Percentiles rank a stretch among this genome's conserved stretches.
Evolutionary conservation across 257 asterid genomes (phyloP).

Genomic region (Forsythia viridissima): DNA sequence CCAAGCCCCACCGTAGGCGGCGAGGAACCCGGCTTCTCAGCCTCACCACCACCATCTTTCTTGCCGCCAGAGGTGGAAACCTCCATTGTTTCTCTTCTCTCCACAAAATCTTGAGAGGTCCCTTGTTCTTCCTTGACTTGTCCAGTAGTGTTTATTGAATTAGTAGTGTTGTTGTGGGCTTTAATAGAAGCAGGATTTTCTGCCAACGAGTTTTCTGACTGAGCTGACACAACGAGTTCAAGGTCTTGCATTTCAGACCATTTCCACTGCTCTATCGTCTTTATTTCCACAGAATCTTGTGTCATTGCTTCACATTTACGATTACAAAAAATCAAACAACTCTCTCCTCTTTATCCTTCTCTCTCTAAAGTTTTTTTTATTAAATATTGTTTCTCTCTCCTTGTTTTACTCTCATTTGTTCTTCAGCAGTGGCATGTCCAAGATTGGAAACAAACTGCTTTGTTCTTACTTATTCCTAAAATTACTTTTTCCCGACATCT

Average conservation of each 20-base stretch:
- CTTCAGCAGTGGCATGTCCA: neutral
- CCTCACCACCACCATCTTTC: slow-evolving; percentile 37
- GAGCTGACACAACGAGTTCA: slow-evolving; percentile 66
- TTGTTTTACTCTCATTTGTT: slow-evolving; percentile 19
- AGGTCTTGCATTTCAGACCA: slow-evolving; percentile 85
- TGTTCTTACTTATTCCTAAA: neutral
- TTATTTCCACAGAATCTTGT: slow-evolving; percentile 59
- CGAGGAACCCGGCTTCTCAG: slow-evolving; percentile 52
- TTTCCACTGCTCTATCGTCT: slow-evolving; percentile 71
- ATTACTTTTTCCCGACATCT: neutral
- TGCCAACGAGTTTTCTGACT: slow-evolving; percentile 29
- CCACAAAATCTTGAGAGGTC: slow-evolving; percentile 6
- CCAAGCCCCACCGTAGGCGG: slow-evolving; percentile 52
- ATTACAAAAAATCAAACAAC: slow-evolving; percentile 16
- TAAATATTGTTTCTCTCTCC: slow-evolving; percentile 9
- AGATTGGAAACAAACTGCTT: slow-evolving; percentile 2
- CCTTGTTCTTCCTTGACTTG: slow-evolving; percentile 1
- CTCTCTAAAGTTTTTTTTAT: slow-evolving; percentile 17
- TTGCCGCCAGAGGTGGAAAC: slow-evolving; percentile 36
- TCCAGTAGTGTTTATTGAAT: slow-evolving; percentile 5
- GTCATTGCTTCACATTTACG: slow-evolving; percentile 50
- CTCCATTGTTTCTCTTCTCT: slow-evolving; percentile 37
- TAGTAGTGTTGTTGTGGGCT: slow-evolving; percentile 27
- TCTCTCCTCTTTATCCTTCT: slow-evolving; percentile 17
- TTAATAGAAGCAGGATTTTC: slow-evolving; percentile 40